Evolutionary conservation across 257 asterid genomes (phyloP), one percentile per base, ranked within the genome.

Genomic region (Gentiana dahurica): DNA sequence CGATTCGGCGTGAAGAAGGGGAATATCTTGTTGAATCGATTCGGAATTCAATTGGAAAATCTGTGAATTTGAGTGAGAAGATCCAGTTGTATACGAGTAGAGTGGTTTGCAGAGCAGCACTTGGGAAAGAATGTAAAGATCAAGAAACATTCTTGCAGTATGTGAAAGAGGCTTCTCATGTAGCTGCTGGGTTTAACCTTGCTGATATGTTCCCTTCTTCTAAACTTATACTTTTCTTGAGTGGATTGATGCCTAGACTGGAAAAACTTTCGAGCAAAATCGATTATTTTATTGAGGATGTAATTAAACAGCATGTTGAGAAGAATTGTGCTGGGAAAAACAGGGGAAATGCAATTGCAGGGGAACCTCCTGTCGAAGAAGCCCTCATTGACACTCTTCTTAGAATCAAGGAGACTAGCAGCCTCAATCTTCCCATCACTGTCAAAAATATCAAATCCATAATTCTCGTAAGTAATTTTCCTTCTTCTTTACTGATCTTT

Each of bases 201-300:
- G 73, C 70, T 0, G 84, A 71, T 55, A n/a, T 78, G 8, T 75
- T 67, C 11, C 84, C 84, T 3, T 74, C 78, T 0, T 51, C 49
- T 11, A 67, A 57, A 43, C 11, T 74, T 54, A 68, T 75, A 37
- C 47, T 8, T 38, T 13, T 10, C 0, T 43, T 74, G 5, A 53
- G 65, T n/a, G 58, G 64, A 46, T 61, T 46, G 2, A 65, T 37
- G 13, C 12, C 48, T 8, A 64, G 35, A 5, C 2, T 68, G 73
- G 3, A 54, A 34, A 34, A 60, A 36, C 55, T 68, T 59, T 65
- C 68, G 2, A 51, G 49, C 1, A 36, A 9, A 12, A 1, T 68
- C 8, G 83, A 77, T 9, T 12, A 4, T 0, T 65, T 73, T 12
- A 62, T 77, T 2, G 75, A 77, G 8, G 67, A 37, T 5, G 49